Base-by-base conservation (phyloP, 2,329 filamentous ascomycete genomes). In the Hirsutella rhossiliensis region DNA sequence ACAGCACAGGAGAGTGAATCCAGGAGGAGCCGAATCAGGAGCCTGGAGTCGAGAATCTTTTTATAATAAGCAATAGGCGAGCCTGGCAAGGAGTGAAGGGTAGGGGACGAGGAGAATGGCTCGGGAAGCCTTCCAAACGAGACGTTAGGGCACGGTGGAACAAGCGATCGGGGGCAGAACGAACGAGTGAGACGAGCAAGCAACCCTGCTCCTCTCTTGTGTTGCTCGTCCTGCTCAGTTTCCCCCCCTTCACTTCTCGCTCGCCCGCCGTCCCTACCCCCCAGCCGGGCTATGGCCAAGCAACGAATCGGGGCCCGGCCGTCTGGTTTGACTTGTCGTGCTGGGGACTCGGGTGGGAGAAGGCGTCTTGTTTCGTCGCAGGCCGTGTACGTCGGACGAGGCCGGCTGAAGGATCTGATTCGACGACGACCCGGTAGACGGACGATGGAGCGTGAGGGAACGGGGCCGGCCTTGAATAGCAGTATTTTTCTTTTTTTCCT, bases 251-350 rank as follows among this genome's bases (percentile, higher is more conserved):
- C 23, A 27, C 23, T 27, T 27, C 38, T 39, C 38, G 18, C 38
- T 39, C 34, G 18, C 11, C 28, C 36, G 19, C 38, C 32, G 32
- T 44, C 15, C 27, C 38, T 19, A 28, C 11, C 20, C 31, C 17
- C 19, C n/a, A 15, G n/a, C 32, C 30, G 34, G 34, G 43, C 43
- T 37, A 31, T 31, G 38, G 15, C 29, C 12, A 31, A 23, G 38
- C 23, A 44, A 38, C 43, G 43, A 44, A 44, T 44, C 43, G 43
- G 43, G 38, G 29, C 15, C 19, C 31, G 43, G 30, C 43, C 43
- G 43, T 34, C 38, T 43, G 37, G 20, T 43, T 15, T 39, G 31
- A 29, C 20, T 43, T 30, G 36, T 13, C 11, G 20, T 30, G 41
- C n/a, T 11, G 19, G 34, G 32, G 23, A 43, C 41, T 23, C 31